Base-by-base conservation (phyloP, 2,329 filamentous ascomycete genomes). In the Diplodia sapinea region DNA sequence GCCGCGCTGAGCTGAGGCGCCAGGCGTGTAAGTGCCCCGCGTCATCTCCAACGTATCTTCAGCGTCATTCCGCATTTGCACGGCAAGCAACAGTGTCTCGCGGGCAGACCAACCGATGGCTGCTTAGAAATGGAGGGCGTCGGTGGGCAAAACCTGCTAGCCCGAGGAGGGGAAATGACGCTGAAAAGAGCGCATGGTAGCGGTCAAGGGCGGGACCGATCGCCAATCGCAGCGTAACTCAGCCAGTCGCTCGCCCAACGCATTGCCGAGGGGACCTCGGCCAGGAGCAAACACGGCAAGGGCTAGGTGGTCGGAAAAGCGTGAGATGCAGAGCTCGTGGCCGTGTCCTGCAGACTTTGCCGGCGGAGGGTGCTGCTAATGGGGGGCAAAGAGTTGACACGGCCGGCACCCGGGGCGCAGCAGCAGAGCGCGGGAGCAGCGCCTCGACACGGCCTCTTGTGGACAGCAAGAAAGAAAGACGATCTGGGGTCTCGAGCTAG, bases 301-400 rank as follows among this genome's bases (percentile, higher is more conserved):
- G 12, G 15, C 36, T n/a, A 47, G 23, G 23, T 17, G 54, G 26
- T 38, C 11, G 31, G 7, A 7, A 15, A 23, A 23, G 55, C n/a
- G 55, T 59, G 55, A 59, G 20, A 59, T 5, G 23, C 20, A 1
- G 55, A 8, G 17, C 55, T 38, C 55, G 55, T 59, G 55, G 47
- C 55, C 2, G 20, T 12, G n/a, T 29, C 23, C 23, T 23, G 55
- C 15, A 33, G 33, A 23, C 38, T 13, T 29, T 38, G 17, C 33
- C 36, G 54, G n/a, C 9, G 13, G 52, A 33, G 8, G 54, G 54
- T n/a, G 54, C 17, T 20, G 54, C 31, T 13, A n/a, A 11, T 17
- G 23, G 17, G 17, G 29, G 23, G 23, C 3, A 26, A 56, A 33
- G 12, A 17, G 7, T 17, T 31, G 54, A 20, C 15, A 36, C 54